Base-by-base conservation (phyloP, 148 eudicot species). In the Arctostaphylos glauca region DNA sequence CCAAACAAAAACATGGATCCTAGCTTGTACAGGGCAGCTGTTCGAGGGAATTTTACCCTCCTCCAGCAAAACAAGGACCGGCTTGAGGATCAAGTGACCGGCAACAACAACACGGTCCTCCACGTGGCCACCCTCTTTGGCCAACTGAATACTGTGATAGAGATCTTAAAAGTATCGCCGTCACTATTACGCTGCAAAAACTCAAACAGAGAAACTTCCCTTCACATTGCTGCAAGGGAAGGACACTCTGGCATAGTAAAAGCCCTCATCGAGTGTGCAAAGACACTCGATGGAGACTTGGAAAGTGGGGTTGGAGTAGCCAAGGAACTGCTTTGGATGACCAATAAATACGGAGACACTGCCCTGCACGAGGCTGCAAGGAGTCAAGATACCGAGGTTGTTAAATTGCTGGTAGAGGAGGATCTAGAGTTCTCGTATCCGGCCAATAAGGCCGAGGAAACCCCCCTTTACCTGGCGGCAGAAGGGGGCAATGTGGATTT, bases 191-290 rank as follows among this genome's bases (percentile, higher is more conserved):
- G 50, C 46, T 5, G 2, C 19, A 12, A 1, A 8, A 72, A 72
- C 46, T 4, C n/a, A 8, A 72, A 44, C 3, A n/a, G 76, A 5
- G 76, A 72, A 6, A 72, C 76, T 0, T 14, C 76, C 3, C 76
- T 72, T 72, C 76, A 44, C 16, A 6, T 72, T 41, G 76, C 78
- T 7, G 31, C 56, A 74, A 48, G 78, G 55, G 58, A 74, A n/a
- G 78, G 78, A 74, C 56, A 74, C 0, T 3, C 5, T 15, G 38
- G 9, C 15, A n/a, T 49, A 19, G 58, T 50, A 25, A 0, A 50
- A 49, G 31, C 78, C 6, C 38, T 74, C 15, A 50, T 74, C 19
- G 16, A 74, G 50, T 49, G 55, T 50, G 78, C 78, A 49, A 50
- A 74, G 15, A 19, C 5, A n/a, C 31, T n/a, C 41, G 38, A 21